Evolutionary conservation across 176 grass and related monocot genomes (phyloP).

Genomic region (Rhynchospora tenuis): DNA sequence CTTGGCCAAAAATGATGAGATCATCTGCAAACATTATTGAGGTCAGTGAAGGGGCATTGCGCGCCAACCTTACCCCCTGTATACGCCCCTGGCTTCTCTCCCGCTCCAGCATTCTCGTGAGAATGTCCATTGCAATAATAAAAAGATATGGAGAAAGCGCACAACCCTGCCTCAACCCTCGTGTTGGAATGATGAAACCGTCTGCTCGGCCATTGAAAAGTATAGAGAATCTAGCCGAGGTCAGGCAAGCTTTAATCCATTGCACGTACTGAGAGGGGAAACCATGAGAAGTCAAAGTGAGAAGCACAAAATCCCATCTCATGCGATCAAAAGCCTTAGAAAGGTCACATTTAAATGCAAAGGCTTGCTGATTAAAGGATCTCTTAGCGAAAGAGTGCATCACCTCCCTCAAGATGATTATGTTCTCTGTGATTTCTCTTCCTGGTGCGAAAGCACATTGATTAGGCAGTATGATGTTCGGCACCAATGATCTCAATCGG

Average conservation of each 20-base stretch:
- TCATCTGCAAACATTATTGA: no score
- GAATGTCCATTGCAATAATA: neutral
- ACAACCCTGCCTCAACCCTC: neutral
- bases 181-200: neutral
- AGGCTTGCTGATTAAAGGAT: neutral
- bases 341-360: neutral
- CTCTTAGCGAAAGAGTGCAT: neutral
- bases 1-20: no score
- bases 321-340: no score
- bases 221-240: neutral
- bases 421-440: neutral
- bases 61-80: no score
- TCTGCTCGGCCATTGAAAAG: neutral
- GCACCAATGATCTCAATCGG: neutral
- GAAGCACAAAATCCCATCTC: no score
- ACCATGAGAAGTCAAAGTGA: no score
- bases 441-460: neutral
- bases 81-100: no score
- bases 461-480: neutral
- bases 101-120: no score
- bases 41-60: no score
- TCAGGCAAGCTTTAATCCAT: no score
- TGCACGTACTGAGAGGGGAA: no score
- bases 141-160: neutral
- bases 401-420: neutral